Evolutionary conservation across 805 yeast species (phyloP).

Genomic region (Candida ascalaphidarum): DNA sequence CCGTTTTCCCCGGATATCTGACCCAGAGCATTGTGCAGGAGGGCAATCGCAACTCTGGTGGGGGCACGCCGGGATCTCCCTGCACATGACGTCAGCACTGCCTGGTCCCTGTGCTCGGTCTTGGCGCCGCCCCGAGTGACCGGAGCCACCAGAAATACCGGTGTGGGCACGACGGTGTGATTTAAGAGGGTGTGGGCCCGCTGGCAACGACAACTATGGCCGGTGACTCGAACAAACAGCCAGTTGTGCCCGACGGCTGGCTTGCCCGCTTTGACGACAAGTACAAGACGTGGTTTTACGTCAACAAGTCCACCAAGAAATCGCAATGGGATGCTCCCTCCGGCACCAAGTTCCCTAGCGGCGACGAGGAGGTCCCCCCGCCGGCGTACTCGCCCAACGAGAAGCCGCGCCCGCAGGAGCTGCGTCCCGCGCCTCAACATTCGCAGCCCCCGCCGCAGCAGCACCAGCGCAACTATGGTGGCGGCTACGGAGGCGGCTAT

Average conservation of each 20-base stretch:
- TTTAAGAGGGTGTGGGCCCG: no score
- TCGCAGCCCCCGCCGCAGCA: slow-evolving; percentile 3
- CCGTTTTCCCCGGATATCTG: no score
- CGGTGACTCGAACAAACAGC: slow-evolving; percentile 27
- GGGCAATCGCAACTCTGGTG: no score
- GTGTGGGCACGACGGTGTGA: no score
- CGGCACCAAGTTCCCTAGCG: slow-evolving; percentile 37
- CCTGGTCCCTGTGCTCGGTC: no score
- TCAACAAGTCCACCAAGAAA: slow-evolving; percentile 57
- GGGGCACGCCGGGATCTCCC: no score
- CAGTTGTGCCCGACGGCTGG: slow-evolving; percentile 63
- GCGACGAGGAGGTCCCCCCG: slow-evolving; percentile 31
- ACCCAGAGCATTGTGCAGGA: no score
- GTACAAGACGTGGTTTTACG: slow-evolving; percentile 72
- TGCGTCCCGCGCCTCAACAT: slow-evolving; percentile 1
- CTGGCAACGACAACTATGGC: no score
- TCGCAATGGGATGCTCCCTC: slow-evolving; percentile 90
- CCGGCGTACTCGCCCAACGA: slow-evolving; percentile 18
- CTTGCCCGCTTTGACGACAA: slow-evolving; percentile 63
- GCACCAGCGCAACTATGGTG: slow-evolving; percentile 8
- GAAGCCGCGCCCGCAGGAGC: slow-evolving; percentile 2
- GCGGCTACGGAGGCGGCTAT: slow-evolving; percentile 8
- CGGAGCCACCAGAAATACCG: no score
- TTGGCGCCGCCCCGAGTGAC: no score
- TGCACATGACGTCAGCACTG: no score